phyloP scores from a whole-genome alignment of 305 asterid species.

The Solanum hybrid region DNA sequence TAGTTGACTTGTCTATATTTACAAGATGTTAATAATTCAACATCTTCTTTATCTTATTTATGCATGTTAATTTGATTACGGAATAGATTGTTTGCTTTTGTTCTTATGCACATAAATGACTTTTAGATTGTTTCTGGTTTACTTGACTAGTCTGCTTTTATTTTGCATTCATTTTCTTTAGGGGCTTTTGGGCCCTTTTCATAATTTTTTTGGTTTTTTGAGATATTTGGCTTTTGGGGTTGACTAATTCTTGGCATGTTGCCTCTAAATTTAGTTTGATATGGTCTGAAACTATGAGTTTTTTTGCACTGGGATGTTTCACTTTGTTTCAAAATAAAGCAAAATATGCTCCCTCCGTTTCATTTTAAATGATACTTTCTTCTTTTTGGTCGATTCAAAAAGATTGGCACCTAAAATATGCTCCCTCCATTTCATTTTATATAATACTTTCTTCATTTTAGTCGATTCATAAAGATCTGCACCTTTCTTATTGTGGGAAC shows the following conservation, averaged over 20 bases:
- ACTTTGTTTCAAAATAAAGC: neutral
- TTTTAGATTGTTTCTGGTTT: neutral
- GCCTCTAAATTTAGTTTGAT: neutral
- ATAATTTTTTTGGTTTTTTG: neutral
- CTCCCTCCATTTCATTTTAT: neutral
- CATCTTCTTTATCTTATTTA: neutral
- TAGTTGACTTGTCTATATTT: neutral
- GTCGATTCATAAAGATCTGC: neutral
- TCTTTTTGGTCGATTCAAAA: neutral
- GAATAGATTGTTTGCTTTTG: neutral
- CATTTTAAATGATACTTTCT: neutral
- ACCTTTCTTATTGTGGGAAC: neutral
- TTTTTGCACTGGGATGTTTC: neutral
- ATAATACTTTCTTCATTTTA: neutral
- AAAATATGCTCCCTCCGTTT: neutral
- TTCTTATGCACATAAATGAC: neutral
- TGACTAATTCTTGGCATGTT: neutral
- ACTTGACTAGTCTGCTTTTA: neutral
- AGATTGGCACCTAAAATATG: neutral
- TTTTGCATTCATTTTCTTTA: neutral
- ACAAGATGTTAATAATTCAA: neutral
- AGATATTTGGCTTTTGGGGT: neutral
- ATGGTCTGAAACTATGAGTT: neutral
- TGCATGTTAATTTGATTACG: neutral
- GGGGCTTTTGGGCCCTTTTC: neutral